Evolutionary conservation across 2,329 filamentous ascomycete genomes (phyloP).

Genomic region (Alternaria incomplexa): DNA sequence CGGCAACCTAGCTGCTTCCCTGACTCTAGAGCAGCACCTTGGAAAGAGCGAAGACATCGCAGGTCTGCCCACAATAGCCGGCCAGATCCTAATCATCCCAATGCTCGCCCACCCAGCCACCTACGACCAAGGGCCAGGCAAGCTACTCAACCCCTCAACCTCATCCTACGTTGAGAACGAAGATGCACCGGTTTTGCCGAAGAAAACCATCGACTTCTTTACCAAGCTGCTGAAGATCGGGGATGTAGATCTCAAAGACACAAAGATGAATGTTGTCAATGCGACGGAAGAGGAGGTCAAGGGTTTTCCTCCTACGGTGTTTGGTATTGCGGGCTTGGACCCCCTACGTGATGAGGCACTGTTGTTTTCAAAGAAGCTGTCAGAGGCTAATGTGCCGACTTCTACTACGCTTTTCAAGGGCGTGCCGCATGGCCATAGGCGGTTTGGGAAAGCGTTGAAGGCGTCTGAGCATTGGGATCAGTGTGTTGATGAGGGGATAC

Average conservation of each 20-base stretch:
- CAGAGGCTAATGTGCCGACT: slow-evolving; percentile 57
- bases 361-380: slow-evolving; percentile 53
- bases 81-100: slow-evolving; percentile 52
- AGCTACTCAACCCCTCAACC: slow-evolving; percentile 50
- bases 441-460: slow-evolving; percentile 51
- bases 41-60: slow-evolving; percentile 42
- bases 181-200: slow-evolving; percentile 56
- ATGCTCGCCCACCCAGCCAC: slow-evolving; percentile 48
- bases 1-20: slow-evolving; percentile 57
- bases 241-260: slow-evolving; percentile 35
- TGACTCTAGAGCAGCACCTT: slow-evolving; percentile 54
- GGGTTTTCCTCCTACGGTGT: slow-evolving; percentile 54
- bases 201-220: slow-evolving; percentile 47
- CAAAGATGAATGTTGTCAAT: slow-evolving; percentile 41
- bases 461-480: slow-evolving; percentile 53
- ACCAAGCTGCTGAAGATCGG: slow-evolving; percentile 24
- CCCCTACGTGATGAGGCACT: slow-evolving; percentile 58
- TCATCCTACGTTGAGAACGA: slow-evolving; percentile 53
- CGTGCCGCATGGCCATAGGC: slow-evolving; percentile 61
- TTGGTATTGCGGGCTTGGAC: slow-evolving; percentile 59
- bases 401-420: slow-evolving; percentile 58
- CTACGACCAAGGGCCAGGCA: slow-evolving; percentile 48
- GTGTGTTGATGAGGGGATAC: slow-evolving; percentile 53
- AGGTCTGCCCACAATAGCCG: slow-evolving; percentile 49
- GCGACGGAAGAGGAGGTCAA: slow-evolving; percentile 48